Percentiles rank a stretch among this genome's conserved stretches.
Conservation (phyloP, 169 alveolate species). For the Theileria annulata region DNA sequence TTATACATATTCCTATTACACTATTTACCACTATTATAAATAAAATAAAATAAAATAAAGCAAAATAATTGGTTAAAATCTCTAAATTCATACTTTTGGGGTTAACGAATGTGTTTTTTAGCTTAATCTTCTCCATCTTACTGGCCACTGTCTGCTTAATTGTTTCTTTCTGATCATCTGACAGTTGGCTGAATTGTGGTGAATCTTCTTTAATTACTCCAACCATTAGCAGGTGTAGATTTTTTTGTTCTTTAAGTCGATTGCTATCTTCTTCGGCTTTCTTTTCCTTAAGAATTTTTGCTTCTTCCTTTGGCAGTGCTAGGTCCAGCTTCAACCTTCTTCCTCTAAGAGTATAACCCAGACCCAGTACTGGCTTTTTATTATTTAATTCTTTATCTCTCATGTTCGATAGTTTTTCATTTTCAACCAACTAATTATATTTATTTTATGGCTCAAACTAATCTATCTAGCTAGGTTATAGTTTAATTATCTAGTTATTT, state of each 20-base stretch:
- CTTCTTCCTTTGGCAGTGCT: conserved; percentile 56
- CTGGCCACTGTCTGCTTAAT: conserved; percentile 23
- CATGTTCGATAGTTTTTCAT: conserved; percentile 37
- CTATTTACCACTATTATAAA: neutral
- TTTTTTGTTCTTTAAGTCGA: conserved; percentile 18
- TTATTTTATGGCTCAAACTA: neutral
- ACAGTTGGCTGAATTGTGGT: conserved; percentile 46
- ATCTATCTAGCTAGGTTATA: neutral
- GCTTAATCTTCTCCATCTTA: conserved; percentile 55
- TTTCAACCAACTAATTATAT: conserved; percentile 18
- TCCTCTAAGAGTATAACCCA: conserved; percentile 59
- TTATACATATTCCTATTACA: conserved; percentile 38
- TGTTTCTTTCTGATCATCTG: conserved; percentile 25
- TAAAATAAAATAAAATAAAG: neutral
- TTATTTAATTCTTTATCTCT: conserved; percentile 37
- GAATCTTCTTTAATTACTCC: conserved; percentile 52
- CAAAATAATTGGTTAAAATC: neutral
- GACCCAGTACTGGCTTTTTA: conserved; percentile 33
- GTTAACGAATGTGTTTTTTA: conserved; percentile 60
- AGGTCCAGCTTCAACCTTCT: conserved; percentile 36
- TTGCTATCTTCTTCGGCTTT: neutral
- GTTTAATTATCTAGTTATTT: neutral
- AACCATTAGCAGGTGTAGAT: conserved; percentile 46
- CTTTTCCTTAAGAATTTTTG: conserved; percentile 16
- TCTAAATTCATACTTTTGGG: conserved; percentile 39